Base-by-base conservation (phyloP, 139 green algal species). In the Gonium pectorale region DNA sequence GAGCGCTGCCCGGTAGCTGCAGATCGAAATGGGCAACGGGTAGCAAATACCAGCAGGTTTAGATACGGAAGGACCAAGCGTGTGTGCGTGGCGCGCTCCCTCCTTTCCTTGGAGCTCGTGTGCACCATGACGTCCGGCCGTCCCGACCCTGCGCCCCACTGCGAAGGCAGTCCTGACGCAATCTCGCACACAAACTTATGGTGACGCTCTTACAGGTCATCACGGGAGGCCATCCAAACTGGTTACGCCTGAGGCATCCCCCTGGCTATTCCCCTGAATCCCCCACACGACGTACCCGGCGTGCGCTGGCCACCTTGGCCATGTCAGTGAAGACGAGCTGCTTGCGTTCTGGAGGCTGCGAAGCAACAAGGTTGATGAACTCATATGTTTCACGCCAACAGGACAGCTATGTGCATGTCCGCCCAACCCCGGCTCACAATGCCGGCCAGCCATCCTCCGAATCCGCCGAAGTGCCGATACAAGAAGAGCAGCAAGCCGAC, bases 241-340 rank as follows among this genome's bases (percentile, higher is more conserved):
- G 13, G 49, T 17, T 56, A 26, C 17, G 49, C 17, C 49, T 17
- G 13, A 13, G 13, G 49, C 49, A 56, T 56, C 49, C 49, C 17
- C 13, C 49, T 56, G 13, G 49, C 17, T 56, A 21, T 13, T 17
- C 60, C 5, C 24, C 60, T 26, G 4, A 5, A 67, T 27, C 5
- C 38, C 5, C 9, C 60, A 9, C 29, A 40, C 29, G 60, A 3
- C n/a, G 38, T 40, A 41, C 64, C 33, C 29, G 29, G 64, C 8
- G 26, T 15, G 2, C 35, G 49, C 64, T 22, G 3, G 52, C 51
- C 22, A 80, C 5, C 71, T 52, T 67, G 1, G 51, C 35, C 7
- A 80, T 33, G 71, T 80, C 71, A 2, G 71, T 80, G 35, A 80
- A 67, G 2, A 80, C 51, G 5, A 80, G 52, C 51, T 51, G 37